Percentiles rank a stretch among this genome's conserved stretches.
Evolutionary conservation across 768 basidiomycete species (phyloP).

Genomic region (Tulasnella sp.): DNA sequence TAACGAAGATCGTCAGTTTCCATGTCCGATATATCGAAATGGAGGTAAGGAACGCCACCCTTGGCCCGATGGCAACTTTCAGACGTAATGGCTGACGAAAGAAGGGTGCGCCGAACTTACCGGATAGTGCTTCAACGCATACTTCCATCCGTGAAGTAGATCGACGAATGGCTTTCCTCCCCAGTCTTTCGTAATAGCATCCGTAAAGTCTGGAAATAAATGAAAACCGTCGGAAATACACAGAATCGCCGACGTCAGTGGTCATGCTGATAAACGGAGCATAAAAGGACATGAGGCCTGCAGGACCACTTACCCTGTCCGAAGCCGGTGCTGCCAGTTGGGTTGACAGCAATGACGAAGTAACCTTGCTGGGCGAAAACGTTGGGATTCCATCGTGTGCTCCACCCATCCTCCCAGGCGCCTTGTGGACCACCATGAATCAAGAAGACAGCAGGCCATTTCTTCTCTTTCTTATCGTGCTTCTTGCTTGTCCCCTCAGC

Average conservation of each 20-base stretch:
- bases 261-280: conserved; percentile 32
- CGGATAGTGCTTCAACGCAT: conserved; percentile 60
- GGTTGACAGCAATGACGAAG: conserved; percentile 82
- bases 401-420: conserved; percentile 91
- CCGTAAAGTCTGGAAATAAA: conserved; percentile 62
- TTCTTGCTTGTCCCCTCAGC: conserved; percentile 38
- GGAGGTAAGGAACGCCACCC: not conserved
- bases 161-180: conserved; percentile 83
- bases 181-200: conserved; percentile 76
- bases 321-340: conserved; percentile 81
- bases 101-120: conserved; percentile 47
- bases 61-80: not conserved
- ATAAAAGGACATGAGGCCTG: conserved; percentile 8
- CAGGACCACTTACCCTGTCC: conserved; percentile 60
- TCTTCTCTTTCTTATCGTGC: conserved; percentile 35
- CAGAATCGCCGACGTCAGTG: conserved; percentile 34
- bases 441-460: conserved; percentile 73
- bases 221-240: conserved; percentile 39
- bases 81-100: not conserved
- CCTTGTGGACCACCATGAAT: conserved; percentile 84
- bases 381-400: conserved; percentile 91
- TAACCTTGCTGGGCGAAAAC: conserved; percentile 87
- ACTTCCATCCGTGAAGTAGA: conserved; percentile 68
- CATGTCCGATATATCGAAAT: not conserved
- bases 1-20: not conserved